Evolutionary conservation across 2,329 filamentous ascomycete genomes (phyloP).

Genomic region (Fusarium pseudocircinatum): DNA sequence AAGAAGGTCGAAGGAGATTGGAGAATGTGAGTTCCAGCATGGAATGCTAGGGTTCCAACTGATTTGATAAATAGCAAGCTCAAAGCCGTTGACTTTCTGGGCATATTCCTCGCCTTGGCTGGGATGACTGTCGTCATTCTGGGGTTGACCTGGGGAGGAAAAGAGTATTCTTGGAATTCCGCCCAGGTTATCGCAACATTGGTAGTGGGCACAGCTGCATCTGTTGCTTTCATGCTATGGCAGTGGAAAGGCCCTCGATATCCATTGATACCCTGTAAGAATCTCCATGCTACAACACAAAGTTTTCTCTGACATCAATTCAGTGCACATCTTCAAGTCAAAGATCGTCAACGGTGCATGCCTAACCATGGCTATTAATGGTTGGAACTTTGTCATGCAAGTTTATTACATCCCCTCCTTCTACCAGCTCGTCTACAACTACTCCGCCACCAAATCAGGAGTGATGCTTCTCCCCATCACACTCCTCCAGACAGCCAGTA

Average conservation of each 20-base stretch:
- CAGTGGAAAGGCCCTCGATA: conserved; percentile 60
- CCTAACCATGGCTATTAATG: conserved; percentile 66
- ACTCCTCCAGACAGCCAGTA: conserved; percentile 57
- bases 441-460: conserved; percentile 53
- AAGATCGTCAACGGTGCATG: conserved; percentile 64
- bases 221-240: conserved; percentile 63
- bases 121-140: conserved; percentile 59
- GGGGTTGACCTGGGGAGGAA: conserved; percentile 68
- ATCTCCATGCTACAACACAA: background rate
- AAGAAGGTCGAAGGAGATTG: conserved; percentile 64
- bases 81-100: conserved; percentile 61
- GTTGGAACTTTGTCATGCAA: conserved; percentile 68
- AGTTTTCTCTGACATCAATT: background rate
- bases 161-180: conserved; percentile 65
- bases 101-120: conserved; percentile 57
- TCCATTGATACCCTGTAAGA: conserved; percentile 57
- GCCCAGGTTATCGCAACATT: conserved; percentile 64
- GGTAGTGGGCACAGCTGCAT: conserved; percentile 57
- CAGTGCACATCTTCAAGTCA: conserved; percentile 63
- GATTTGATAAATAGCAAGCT: conserved; percentile 51
- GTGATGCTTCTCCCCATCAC: conserved; percentile 55
- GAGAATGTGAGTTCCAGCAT: conserved; percentile 48
- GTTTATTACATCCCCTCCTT: conserved; percentile 59
- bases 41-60: background rate
- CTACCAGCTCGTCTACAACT: conserved; percentile 57